Base-by-base conservation (phyloP, 2,329 filamentous ascomycete species). In the Trichoderma atrobrunneum region DNA sequence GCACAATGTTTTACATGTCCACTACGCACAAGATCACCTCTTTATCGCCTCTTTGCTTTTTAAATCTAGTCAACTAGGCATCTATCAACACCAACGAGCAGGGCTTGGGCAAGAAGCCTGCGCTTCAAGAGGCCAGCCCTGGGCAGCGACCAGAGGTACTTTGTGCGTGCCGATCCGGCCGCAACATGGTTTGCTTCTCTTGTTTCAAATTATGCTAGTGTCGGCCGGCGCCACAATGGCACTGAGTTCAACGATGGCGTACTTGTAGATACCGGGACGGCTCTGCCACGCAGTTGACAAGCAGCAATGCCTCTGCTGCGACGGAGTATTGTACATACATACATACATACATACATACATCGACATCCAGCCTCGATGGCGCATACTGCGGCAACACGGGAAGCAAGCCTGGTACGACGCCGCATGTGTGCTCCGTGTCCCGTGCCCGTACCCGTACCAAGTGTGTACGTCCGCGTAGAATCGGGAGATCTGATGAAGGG, bases 81-180 rank as follows among this genome's bases (percentile, higher is more conserved):
- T 61, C 56, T 30, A 60, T 60, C 30, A 60, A 36, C 32, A 62
- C 14, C 28, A 32, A 26, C 39, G 34, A 36, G 57, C 57, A 61
- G 39, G 57, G 21, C 43, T 51, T 54, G 43, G 1, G 4, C 18
- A 54, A 32, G 62, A 30, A 54, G 12, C 43, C 62, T n/a, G 43
- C n/a, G n/a, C 63, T 56, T 66, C 43, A 30, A 26, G 16, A 60
- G 34, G 16, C 54, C 36, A 51, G 36, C 39, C 65, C 39, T 54
- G 26, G 12, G 39, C 57, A 28, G 57, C 57, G 39, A 72, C 18
- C 39, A 56, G 39, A 72, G 60, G 39, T 64, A 32, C 36, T 24
- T 39, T 67, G 54, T 30, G 39, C 70, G 62, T 67, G 56, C 60
- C 68, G 68, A 71, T 71, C 60, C 68, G 70, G 36, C 62, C 56